These are phyloP conservation scores for Syncephalis plumigaleata DNA, from an alignment of 371 early-diverging fungal genomes.

Conservation along the genomic window DNA sequence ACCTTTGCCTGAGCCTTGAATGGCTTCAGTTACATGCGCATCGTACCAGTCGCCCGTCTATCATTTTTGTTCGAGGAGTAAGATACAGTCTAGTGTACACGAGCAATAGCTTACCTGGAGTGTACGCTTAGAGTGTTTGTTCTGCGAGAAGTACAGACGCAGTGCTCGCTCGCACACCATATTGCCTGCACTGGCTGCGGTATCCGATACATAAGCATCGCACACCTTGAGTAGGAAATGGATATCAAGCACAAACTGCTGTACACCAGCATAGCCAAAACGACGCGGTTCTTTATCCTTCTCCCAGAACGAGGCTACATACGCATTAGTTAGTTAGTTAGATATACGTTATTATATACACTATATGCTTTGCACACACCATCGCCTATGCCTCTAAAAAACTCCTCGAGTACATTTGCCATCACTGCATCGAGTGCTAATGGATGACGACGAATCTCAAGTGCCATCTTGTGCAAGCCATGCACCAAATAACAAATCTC, in stretches of 20 bases:
- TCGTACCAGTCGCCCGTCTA: no score
- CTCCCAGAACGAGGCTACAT: constrained; percentile 2
- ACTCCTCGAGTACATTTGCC: not conserved
- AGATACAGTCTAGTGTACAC: no score
- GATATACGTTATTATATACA: not conserved
- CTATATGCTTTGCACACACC: not conserved
- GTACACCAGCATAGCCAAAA: constrained; percentile 42
- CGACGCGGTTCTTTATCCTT: constrained; percentile 8
- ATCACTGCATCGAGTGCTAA: not conserved
- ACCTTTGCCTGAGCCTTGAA: no score
- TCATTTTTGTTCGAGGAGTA: no score
- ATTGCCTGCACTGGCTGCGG: constrained; percentile 31
- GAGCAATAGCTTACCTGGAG: not conserved
- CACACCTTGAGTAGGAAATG: constrained; percentile 38
- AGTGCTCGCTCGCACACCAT: constrained; percentile 40
- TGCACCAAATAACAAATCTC: no score
- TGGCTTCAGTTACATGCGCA: no score
- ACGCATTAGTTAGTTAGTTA: not conserved
- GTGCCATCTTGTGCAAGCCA: no score
- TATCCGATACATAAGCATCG: constrained; percentile 24
- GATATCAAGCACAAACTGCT: constrained; percentile 43
- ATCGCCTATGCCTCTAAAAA: not conserved
- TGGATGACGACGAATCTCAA: no score
- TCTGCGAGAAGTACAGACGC: constrained; percentile 20
- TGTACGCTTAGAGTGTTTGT: not conserved